Base-by-base conservation (phyloP, 495 filamentous ascomycete genomes). In the Opeltia flavorubescens region DNA sequence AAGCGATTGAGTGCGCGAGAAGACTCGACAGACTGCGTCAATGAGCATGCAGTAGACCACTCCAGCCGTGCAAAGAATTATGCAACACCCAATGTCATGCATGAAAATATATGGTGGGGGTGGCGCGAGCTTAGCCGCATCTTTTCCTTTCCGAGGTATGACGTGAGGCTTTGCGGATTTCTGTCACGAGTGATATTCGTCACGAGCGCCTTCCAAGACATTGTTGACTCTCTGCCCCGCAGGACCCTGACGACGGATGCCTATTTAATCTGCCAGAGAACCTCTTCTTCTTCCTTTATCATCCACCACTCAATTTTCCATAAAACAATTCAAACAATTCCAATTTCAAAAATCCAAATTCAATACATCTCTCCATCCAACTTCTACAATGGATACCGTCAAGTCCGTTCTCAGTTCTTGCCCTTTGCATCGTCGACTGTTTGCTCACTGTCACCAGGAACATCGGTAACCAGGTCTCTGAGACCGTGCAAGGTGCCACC, bases 391-490 rank as follows among this genome's bases (percentile, higher is more conserved):
- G 55, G 55, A 58, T 13, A n/a, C 53, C 29, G 21, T 58, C 41
- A 58, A 55, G 55, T 58, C 24, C 20, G 55, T 44, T 21, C 21
- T 21, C 45, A 13, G 11, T 15, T 27, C 17, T 15, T 18, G 18
- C 26, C 17, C 18, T 23, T 13, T 35, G 31, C 11, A 4, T 26
- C 13, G 8, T 29, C 15, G 18, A 30, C 38, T 33, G 25, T 12
- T 39, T 28, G 49, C 42, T 51, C 29, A 49, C 39, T 21, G 7
- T 30, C 18, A 20, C 3, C n/a, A 58, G 55, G 74, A 71, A 81
- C 62, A 70, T 72, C 58, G 69, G 66, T 60, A 79, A 76, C 71
- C 76, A 74, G 66, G 74, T 77, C 62, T 58, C 68, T 41, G 77
- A 81, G 70, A 66, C 72, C 61, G 62, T 78, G 49, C 66, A 76